Evolutionary conservation across 208 protist genomes (phyloP).

Genomic region (Trypanosoma theileri): DNA sequence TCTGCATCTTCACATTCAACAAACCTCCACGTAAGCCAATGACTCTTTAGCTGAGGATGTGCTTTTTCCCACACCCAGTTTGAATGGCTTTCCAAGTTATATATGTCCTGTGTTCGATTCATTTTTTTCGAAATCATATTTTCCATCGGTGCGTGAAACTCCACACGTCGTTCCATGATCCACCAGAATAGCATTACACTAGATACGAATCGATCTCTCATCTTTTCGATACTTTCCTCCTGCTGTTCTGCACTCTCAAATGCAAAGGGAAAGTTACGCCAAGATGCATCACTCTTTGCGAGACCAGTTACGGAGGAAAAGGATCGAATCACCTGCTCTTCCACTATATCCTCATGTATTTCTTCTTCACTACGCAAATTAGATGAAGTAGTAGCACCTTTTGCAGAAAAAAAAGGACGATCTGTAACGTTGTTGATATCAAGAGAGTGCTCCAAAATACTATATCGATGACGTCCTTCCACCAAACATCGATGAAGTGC

Average conservation of each 20-base stretch:
- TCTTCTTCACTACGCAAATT: background rate
- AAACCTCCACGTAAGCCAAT: conserved; percentile 25
- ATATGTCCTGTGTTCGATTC: no score
- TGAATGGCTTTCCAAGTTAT: conserved; percentile 2
- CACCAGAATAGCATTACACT: conserved; percentile 58
- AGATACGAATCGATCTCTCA: conserved; percentile 39
- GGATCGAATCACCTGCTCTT: background rate
- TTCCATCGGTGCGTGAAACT: background rate
- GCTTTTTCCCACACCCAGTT: conserved; percentile 22
- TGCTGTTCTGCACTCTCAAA: conserved; percentile 46
- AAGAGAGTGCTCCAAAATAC: conserved; percentile 1
- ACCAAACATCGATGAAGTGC: background rate
- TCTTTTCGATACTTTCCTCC: conserved; percentile 34
- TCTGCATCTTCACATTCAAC: conserved; percentile 1
- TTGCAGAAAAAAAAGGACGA: conserved; percentile 10
- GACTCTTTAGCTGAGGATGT: conserved; percentile 25
- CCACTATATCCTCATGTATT: background rate
- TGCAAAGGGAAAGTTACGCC: conserved; percentile 17
- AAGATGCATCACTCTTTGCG: conserved; percentile 2
- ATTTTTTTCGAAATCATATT: background rate
- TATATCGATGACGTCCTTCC: conserved; percentile 9
- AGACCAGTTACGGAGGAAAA: background rate
- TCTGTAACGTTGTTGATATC: conserved; percentile 10
- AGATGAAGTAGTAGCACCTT: background rate
- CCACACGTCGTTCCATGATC: conserved; percentile 40